Evolutionary conservation across 176 grass and related monocot species (phyloP).

Genomic region (Lolium rigidum): DNA sequence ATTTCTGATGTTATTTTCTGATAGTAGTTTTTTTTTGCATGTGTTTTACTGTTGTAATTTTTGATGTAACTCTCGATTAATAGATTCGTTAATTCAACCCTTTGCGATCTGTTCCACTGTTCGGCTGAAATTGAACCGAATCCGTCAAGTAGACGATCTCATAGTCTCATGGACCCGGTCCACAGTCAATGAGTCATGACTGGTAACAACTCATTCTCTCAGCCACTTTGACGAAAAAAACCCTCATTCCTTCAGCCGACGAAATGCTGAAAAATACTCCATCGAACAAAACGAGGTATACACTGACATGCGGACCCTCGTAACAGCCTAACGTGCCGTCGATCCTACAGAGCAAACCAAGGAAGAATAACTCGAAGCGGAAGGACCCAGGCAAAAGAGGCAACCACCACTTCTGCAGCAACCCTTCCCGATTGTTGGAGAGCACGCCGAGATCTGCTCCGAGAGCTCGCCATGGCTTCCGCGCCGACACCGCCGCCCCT

Average conservation of each 20-base stretch:
- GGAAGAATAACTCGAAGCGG: constrained; percentile 16
- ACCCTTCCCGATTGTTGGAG: constrained; percentile 21
- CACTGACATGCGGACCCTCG: background rate
- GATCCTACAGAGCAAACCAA: background rate
- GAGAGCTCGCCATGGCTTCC: constrained; percentile 56
- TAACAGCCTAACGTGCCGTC: background rate
- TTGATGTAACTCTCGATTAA: no score
- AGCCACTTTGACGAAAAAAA: background rate
- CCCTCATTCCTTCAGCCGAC: background rate
- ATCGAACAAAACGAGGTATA: background rate
- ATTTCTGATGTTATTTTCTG: no score
- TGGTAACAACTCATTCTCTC: no score
- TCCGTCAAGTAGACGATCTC: no score
- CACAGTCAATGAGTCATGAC: no score
- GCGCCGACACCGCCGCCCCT: constrained; percentile 63
- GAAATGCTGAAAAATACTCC: background rate
- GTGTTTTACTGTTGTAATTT: no score
- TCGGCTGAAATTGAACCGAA: no score
- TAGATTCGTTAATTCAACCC: no score
- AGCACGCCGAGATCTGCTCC: constrained; percentile 10
- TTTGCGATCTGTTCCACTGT: no score
- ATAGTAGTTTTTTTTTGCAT: no score
- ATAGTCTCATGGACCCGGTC: no score
- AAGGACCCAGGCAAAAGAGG: constrained; percentile 12
- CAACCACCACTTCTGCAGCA: constrained; percentile 24